Evolutionary conservation across 1,284 basidiomycete genomes (phyloP).

Genomic region (Abortiporus biennis): DNA sequence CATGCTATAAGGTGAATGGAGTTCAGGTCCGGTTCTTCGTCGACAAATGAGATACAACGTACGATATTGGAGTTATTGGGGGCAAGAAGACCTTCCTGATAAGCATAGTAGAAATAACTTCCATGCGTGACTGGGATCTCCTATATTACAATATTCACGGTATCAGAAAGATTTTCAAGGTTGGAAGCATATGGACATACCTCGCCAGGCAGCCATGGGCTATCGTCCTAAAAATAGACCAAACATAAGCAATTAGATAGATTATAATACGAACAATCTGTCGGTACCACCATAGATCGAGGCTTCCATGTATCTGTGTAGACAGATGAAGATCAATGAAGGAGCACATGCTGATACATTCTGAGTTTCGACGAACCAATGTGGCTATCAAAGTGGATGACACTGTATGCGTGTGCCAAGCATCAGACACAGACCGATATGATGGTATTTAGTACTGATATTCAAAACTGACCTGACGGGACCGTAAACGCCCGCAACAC

Average conservation of each 20-base stretch:
- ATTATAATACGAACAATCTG: background rate
- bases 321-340: no score
- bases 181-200: slow-evolving; percentile 5
- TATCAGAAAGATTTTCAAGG: background rate
- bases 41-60: slow-evolving; percentile 12
- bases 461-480: slow-evolving; percentile 25
- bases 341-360: no score
- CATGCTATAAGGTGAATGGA: slow-evolving; percentile 19
- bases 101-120: slow-evolving; percentile 35
- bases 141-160: no score
- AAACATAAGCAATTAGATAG: background rate
- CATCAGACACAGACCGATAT: background rate
- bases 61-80: slow-evolving; percentile 32
- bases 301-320: slow-evolving; percentile 28
- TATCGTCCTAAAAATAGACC: slow-evolving; percentile 11
- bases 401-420: no score
- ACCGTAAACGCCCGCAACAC: slow-evolving; percentile 30
- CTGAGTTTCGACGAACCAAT: slow-evolving; percentile 26
- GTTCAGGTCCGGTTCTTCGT: background rate
- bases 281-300: slow-evolving; percentile 7
- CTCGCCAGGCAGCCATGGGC: slow-evolving; percentile 29
- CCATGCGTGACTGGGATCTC: slow-evolving; percentile 31
- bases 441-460: no score
- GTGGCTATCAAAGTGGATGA: slow-evolving; percentile 37
- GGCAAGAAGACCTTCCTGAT: slow-evolving; percentile 32